These are phyloP conservation scores for Leptographium flavum DNA, from an alignment of 2,329 filamentous ascomycete genomes.

Conservation along the genomic window DNA sequence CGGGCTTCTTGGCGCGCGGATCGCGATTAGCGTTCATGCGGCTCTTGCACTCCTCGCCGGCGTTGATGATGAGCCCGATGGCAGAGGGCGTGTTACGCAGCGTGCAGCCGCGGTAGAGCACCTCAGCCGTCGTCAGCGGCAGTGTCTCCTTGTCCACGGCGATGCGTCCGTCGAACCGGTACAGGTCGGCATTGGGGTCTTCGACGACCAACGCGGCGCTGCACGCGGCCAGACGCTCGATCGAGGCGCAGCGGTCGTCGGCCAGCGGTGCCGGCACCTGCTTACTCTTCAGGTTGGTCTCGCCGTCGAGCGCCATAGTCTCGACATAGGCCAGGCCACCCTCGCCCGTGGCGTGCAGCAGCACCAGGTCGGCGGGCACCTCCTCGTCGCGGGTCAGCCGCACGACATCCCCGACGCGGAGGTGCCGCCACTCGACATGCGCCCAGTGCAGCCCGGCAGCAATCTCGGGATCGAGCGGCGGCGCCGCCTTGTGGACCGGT, in stretches of 20 bases:
- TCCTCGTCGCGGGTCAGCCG: conserved; percentile 53
- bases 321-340: conserved; percentile 73
- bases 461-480: conserved; percentile 31
- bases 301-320: conserved; percentile 72
- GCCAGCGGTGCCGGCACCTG: conserved; percentile 41
- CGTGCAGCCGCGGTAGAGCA: conserved; percentile 76
- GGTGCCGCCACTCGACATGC: conserved; percentile 26
- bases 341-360: conserved; percentile 64
- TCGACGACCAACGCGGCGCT: conserved; percentile 55
- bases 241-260: conserved; percentile 40
- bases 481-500: not conserved
- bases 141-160: conserved; percentile 39
- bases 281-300: conserved; percentile 71
- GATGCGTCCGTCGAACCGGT: conserved; percentile 60
- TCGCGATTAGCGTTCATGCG: conserved; percentile 79
- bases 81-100: conserved; percentile 65
- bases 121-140: conserved; percentile 67
- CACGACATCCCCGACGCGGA: conserved; percentile 36
- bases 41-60: conserved; percentile 72
- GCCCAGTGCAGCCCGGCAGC: conserved; percentile 40
- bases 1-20: conserved; percentile 61
- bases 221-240: conserved; percentile 38
- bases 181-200: conserved; percentile 64
- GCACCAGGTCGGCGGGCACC: conserved; percentile 67
- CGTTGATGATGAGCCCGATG: conserved; percentile 73